phyloP scores from a whole-genome alignment of 345 rosid species.

The Bruguiera parviflora region DNA sequence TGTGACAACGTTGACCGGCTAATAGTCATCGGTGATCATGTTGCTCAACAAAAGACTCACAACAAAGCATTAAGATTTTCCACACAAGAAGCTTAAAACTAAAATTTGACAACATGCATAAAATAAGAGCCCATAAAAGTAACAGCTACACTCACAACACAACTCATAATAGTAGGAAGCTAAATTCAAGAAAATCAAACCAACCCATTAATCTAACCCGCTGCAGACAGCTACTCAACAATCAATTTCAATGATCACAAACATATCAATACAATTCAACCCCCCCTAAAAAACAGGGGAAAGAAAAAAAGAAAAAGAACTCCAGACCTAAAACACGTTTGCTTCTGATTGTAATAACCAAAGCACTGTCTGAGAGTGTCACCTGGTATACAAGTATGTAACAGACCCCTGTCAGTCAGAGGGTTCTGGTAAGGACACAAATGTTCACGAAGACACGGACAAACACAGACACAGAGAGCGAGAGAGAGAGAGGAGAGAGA shows the following conservation, averaged over 20 bases:
- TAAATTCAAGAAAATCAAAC: constrained; percentile 10
- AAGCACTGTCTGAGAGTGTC: not conserved
- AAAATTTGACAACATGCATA: no score
- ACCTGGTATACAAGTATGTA: constrained; percentile 5
- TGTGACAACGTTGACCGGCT: no score
- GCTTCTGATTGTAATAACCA: not conserved
- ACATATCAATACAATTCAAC: not conserved
- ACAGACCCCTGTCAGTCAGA: not conserved
- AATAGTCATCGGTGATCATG: no score
- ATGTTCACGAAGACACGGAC: not conserved
- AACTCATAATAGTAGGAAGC: not conserved
- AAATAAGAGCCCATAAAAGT: no score
- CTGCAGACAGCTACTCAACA: not conserved
- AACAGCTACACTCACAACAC: not conserved
- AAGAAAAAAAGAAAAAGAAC: no score
- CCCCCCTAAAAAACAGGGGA: not conserved
- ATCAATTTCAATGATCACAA: constrained; percentile 6
- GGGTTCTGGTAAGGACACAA: constrained; percentile 5
- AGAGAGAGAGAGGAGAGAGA: not conserved
- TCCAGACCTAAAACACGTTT: no score
- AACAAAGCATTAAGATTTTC: no score
- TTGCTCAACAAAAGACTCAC: no score
- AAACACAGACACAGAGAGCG: not conserved
- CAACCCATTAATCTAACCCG: constrained; percentile 2
- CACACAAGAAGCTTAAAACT: no score